These are phyloP conservation scores for Strigomonas culicis DNA, from an alignment of 208 protist species.

Conservation along the genomic window DNA sequence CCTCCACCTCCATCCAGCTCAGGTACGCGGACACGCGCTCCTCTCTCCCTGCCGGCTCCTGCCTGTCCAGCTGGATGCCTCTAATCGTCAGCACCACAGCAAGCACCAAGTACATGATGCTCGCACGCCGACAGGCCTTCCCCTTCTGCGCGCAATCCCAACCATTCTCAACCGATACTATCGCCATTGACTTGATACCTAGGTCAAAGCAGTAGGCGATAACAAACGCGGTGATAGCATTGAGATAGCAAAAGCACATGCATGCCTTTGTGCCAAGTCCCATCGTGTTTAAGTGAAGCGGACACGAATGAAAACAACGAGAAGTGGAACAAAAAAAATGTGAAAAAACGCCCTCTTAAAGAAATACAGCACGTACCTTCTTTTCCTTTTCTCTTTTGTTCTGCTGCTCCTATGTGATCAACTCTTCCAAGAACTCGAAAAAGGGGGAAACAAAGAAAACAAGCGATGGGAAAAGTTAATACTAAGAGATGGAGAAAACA, in stretches of 20 bases:
- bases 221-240: slow-evolving; percentile 60
- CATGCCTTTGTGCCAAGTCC: slow-evolving; percentile 46
- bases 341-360: neutral
- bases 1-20: too few relatives aligned
- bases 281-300: slow-evolving; percentile 18
- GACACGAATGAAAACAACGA: slow-evolving; percentile 2
- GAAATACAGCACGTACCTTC: too few relatives aligned
- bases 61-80: neutral
- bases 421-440: neutral
- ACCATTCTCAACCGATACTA: slow-evolving; percentile 35
- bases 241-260: slow-evolving; percentile 78
- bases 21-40: too few relatives aligned
- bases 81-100: slow-evolving; percentile 34
- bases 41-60: too few relatives aligned
- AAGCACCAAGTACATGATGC: slow-evolving; percentile 61
- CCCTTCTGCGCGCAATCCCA: slow-evolving; percentile 70
- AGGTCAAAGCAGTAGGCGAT: slow-evolving; percentile 72
- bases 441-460: neutral
- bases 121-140: slow-evolving; percentile 50
- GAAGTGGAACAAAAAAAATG: neutral
- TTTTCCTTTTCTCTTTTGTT: neutral
- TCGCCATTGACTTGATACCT: slow-evolving; percentile 60
- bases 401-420: too few relatives aligned
- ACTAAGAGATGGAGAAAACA: neutral
- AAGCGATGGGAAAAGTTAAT: slow-evolving; percentile 1